A percentile compares a stretch with the other conserved stretches of the same genome.
Conservation (phyloP, 2,329 filamentous ascomycete genomes). For the Talaromyces rugulosus region DNA sequence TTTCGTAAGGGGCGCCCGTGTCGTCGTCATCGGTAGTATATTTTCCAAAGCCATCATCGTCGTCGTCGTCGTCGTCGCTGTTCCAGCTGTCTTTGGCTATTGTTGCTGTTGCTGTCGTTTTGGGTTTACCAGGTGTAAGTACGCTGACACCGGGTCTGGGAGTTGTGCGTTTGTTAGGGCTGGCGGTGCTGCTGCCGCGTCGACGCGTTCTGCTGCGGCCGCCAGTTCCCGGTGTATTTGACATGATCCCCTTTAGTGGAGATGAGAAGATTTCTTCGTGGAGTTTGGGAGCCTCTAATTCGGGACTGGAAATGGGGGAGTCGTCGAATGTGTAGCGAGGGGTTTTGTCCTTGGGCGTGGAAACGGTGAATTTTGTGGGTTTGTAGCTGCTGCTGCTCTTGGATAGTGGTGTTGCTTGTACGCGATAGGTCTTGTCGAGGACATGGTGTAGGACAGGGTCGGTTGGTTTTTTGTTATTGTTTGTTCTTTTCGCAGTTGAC, state of each 20-base stretch:
- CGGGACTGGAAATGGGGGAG: constrained; percentile 68
- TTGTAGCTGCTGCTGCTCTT: constrained; percentile 26
- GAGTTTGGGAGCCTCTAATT: constrained; percentile 74
- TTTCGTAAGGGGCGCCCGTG: constrained; percentile 57
- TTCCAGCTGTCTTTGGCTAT: constrained; percentile 59
- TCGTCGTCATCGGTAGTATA: constrained; percentile 55
- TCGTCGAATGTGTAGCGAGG: constrained; percentile 29
- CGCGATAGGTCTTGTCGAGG: constrained; percentile 91
- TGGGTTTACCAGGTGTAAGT: constrained; percentile 61
- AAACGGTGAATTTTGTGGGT: constrained; percentile 28
- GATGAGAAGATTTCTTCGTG: constrained; percentile 83
- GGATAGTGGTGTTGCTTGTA: constrained; percentile 85
- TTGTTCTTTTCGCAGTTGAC: constrained; percentile 32
- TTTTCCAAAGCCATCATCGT: not conserved
- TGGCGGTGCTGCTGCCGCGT: constrained; percentile 7
- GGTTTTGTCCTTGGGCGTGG: constrained; percentile 23
- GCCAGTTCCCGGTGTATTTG: constrained; percentile 46
- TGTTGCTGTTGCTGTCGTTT: constrained; percentile 17
- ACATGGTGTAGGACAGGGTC: constrained; percentile 85
- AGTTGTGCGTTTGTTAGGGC: constrained; percentile 33
- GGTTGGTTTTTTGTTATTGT: constrained; percentile 33
- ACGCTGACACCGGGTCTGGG: constrained; percentile 79
- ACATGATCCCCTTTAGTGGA: constrained; percentile 45
- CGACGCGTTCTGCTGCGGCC: constrained; percentile 37
- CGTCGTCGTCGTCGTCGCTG: constrained; percentile 68